Conservation (phyloP, 768 basidiomycete species). For the Chalciporus pseudorubinellus region DNA sequence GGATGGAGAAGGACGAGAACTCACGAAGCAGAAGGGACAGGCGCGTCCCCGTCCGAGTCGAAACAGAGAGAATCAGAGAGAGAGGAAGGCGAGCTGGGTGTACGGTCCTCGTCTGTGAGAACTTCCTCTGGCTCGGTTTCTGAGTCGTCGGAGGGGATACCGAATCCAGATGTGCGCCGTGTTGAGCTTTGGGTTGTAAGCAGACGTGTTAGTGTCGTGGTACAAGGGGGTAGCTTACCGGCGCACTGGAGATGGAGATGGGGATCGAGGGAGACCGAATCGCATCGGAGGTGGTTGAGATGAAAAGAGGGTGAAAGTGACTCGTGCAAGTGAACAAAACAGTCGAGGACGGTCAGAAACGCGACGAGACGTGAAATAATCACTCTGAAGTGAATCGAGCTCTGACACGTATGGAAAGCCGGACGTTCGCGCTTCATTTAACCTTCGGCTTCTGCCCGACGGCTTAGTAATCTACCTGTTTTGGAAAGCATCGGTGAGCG, state of each 20-base stretch:
- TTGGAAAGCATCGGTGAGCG: too few species aligned
- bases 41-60: slow-evolving; percentile 44
- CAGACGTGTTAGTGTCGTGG: too few species aligned
- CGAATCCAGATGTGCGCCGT: slow-evolving; percentile 52
- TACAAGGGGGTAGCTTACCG: slow-evolving; percentile 25
- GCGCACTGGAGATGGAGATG: slow-evolving; percentile 48
- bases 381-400: too few species aligned
- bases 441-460: too few species aligned
- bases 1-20: slow-evolving; percentile 15
- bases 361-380: background rate
- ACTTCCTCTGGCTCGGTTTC: slow-evolving; percentile 31
- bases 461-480: too few species aligned
- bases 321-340: too few species aligned
- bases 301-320: background rate
- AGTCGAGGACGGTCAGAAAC: too few species aligned
- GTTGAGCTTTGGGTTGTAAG: slow-evolving; percentile 6
- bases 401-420: too few species aligned
- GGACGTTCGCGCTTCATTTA: too few species aligned
- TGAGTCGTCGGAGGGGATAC: slow-evolving; percentile 48
- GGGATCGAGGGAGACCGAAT: slow-evolving; percentile 52
- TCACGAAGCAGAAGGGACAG: slow-evolving; percentile 32
- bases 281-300: slow-evolving; percentile 38
- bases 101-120: slow-evolving; percentile 39
- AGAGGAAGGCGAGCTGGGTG: slow-evolving; percentile 31
- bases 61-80: slow-evolving; percentile 41